These are phyloP conservation scores for Phytophthora colocasiae DNA, from an alignment of 352 stramenopile species.

Conservation along the genomic window DNA sequence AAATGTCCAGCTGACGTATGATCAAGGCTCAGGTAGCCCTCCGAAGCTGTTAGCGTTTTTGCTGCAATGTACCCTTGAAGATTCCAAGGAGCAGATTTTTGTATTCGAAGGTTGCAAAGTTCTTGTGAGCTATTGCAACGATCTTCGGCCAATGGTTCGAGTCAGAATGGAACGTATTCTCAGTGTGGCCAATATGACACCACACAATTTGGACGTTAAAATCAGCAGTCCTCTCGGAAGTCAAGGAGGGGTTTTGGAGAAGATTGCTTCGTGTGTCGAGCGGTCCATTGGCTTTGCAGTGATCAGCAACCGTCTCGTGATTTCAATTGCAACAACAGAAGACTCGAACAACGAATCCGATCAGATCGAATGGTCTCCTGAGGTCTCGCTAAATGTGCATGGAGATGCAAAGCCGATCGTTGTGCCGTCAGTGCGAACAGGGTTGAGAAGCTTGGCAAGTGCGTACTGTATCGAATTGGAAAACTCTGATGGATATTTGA, in stretches of 20 bases:
- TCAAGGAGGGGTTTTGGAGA: constrained; percentile 14
- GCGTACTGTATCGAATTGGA: constrained; percentile 49
- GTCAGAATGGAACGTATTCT: constrained; percentile 45
- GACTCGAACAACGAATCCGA: constrained; percentile 1
- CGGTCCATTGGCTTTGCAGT: constrained; percentile 35
- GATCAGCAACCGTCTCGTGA: constrained; percentile 27
- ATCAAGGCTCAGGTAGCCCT: neutral
- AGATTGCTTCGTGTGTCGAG: constrained; percentile 27
- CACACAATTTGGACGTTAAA: constrained; percentile 24
- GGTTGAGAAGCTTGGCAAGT: constrained; percentile 27
- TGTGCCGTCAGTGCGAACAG: constrained; percentile 13
- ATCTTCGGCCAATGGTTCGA: constrained; percentile 36
- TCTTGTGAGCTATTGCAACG: constrained; percentile 19
- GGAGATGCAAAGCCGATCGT: constrained; percentile 45
- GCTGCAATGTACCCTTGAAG: constrained; percentile 19
- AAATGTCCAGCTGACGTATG: constrained; percentile 29
- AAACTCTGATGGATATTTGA: constrained; percentile 38
- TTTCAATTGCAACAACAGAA: constrained; percentile 33
- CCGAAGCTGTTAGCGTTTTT: constrained; percentile 18
- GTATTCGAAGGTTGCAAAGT: constrained; percentile 43
- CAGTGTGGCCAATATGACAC: constrained; percentile 43
- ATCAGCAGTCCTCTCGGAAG: constrained; percentile 26
- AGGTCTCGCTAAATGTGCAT: constrained; percentile 37
- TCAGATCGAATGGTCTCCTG: constrained; percentile 37
- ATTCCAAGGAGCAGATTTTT: constrained; percentile 45